phyloP scores from a whole-genome alignment of 2,329 filamentous ascomycete species.

The Aspergillus pseudonomiae region DNA sequence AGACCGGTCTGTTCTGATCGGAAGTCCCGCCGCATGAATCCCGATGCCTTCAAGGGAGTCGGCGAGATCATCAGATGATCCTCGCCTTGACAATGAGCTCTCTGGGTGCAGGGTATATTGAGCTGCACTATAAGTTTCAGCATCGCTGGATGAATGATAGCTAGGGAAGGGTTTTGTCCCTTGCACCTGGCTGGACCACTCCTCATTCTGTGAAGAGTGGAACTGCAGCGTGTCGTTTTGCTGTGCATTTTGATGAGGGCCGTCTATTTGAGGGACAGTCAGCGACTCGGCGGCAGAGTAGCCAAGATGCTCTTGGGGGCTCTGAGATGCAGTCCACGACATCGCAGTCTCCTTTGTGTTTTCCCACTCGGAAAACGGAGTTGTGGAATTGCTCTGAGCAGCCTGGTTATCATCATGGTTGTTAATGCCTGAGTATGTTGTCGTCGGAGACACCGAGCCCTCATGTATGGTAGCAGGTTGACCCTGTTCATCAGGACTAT shows the following conservation, averaged over 20 bases:
- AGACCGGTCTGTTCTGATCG: conserved; percentile 27
- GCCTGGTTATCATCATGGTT: conserved; percentile 13
- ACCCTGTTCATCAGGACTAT: conserved; percentile 26
- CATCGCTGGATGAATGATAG: conserved; percentile 28
- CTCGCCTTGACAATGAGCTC: conserved; percentile 32
- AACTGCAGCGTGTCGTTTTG: conserved; percentile 15
- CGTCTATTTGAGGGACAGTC: conserved; percentile 22
- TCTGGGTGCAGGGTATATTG: conserved; percentile 39
- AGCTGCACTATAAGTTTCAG: conserved; percentile 33
- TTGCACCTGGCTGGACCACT: conserved; percentile 30
- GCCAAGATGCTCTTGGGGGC: conserved; percentile 27
- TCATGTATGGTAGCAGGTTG: conserved; percentile 28
- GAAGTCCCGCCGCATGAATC: conserved; percentile 33
- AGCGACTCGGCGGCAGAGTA: conserved; percentile 28
- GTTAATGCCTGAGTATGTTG: conserved; percentile 25
- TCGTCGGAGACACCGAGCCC: conserved; percentile 33
- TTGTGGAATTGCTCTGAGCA: conserved; percentile 19
- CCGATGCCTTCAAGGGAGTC: conserved; percentile 40
- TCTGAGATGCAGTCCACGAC: conserved; percentile 32
- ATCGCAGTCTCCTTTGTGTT: conserved; percentile 30
- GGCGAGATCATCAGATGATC: conserved; percentile 39
- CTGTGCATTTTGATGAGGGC: conserved; percentile 8
- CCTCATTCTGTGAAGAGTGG: conserved; percentile 23
- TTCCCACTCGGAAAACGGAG: conserved; percentile 33
- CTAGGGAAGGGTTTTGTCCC: conserved; percentile 20